phyloP scores from a whole-genome alignment of 176 grass and related monocot genomes.

The Neostapfia colusana region DNA sequence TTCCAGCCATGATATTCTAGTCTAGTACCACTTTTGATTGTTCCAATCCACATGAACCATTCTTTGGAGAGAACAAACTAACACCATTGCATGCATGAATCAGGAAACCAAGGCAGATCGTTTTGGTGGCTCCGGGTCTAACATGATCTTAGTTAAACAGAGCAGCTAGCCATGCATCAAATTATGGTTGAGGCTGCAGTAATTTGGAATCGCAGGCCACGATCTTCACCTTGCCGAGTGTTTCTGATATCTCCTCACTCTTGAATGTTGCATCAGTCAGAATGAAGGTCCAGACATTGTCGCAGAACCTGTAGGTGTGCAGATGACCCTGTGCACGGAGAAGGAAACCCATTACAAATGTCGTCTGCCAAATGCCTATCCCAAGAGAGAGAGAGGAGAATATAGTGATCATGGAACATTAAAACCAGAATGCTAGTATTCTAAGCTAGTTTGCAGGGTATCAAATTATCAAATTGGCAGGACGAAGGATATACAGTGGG shows the following conservation, averaged over 20 bases:
- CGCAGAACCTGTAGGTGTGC: conserved; percentile 91
- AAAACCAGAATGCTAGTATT: not conserved
- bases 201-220: conserved; percentile 84
- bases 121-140: not conserved
- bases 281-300: conserved; percentile 86
- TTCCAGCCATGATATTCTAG: not conserved
- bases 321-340: conserved; percentile 69
- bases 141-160: not conserved
- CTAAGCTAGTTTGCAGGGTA: not conserved
- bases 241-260: conserved; percentile 50
- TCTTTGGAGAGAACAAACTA: not conserved
- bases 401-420: not conserved
- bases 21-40: not conserved
- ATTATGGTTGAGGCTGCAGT: conserved; percentile 45
- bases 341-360: conserved; percentile 9
- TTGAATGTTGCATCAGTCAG: conserved; percentile 64
- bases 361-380: not conserved
- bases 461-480: not conserved
- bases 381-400: not conserved
- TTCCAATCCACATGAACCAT: not conserved
- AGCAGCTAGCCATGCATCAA: not conserved
- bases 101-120: not conserved
- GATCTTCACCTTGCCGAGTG: conserved; percentile 68
- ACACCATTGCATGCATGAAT: not conserved
- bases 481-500: not conserved